These are phyloP conservation scores for Candida wancherniae DNA, from an alignment of 805 yeast genomes.

Conservation along the genomic window DNA sequence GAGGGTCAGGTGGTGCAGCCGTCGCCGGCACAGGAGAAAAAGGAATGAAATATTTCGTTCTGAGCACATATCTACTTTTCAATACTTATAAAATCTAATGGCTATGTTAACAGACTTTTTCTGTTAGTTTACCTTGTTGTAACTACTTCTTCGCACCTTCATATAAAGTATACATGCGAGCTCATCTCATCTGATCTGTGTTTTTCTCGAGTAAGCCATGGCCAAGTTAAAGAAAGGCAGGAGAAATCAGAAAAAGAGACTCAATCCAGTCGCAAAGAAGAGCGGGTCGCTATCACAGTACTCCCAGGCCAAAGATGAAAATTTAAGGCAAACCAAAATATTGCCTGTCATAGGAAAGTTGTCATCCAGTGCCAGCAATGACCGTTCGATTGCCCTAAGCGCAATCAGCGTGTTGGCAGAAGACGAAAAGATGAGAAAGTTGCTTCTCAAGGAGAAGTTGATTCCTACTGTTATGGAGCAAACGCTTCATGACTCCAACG, in stretches of 20 bases:
- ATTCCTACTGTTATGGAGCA: constrained; percentile 60
- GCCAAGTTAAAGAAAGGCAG: constrained; percentile 68
- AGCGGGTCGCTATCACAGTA: constrained; percentile 14
- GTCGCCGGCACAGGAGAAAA: no score
- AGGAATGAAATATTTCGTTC: no score
- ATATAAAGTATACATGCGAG: no score
- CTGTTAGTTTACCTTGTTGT: no score
- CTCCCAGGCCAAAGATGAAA: constrained; percentile 40
- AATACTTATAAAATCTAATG: no score
- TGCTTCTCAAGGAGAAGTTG: constrained; percentile 67
- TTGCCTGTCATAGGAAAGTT: constrained; percentile 66
- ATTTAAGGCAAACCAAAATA: constrained; percentile 50
- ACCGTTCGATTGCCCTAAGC: constrained; percentile 70
- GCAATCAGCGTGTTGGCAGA: constrained; percentile 70
- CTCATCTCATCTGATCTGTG: constrained; percentile 10
- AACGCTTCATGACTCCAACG: constrained; percentile 58
- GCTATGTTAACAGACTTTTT: no score
- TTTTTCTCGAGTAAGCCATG: constrained; percentile 44
- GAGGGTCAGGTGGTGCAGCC: constrained; percentile 1
- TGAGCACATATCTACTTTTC: no score
- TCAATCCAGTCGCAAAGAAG: constrained; percentile 30
- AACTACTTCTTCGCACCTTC: no score
- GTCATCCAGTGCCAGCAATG: constrained; percentile 59
- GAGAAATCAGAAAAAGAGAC: constrained; percentile 32
- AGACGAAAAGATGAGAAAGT: constrained; percentile 56